Evolutionary conservation across 2,329 filamentous ascomycete genomes (phyloP), one percentile per base, ranked within the genome.

Genomic region (Hymenoscyphus infarciens): DNA sequence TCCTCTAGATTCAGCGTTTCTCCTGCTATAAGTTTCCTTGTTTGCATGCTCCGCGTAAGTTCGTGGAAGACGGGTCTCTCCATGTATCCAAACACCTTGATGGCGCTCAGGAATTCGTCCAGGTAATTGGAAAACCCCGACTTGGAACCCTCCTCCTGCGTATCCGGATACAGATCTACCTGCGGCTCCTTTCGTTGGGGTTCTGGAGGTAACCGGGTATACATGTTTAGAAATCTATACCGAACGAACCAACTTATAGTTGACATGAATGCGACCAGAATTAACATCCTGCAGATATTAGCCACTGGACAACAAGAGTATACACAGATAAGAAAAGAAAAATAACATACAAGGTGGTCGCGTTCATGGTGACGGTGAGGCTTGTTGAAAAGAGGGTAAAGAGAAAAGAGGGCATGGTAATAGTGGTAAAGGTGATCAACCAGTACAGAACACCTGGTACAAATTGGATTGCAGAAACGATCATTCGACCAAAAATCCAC

Each of bases 41-140:
- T 99, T 79, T 99, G 95, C 95, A 99, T 99, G 63, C 93, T 97
- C 64, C 95, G 83, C 0, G 95, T 99, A 70, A 99, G 84, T 77
- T 99, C 95, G 73, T 99, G 96, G 73, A 99, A 99, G 52, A 99
- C 95, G 0, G 95, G 92, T 29, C 95, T 87, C 75, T 99, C 95
- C 53, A 99, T 81, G 73, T 98, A 99, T 8, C 95, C 95, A 77
- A 99, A 99, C 63, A 99, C 95, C 77, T 98, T 99, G 79, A 99
- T 99, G 33, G 96, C 95, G 74, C 93, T 98, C 25, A 99, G 80
- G 71, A 99, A 99, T 75, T 99, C 96, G 76, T 99, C 95, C 29
- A 99, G 82, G 70, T 99, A 99, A 74, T 93, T 99, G n/a, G 92
- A 87, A 54, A 99, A 81, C 0, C 94, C 95, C 0, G 92, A 88